Evolutionary conservation across 306 rosid genomes (phyloP).

Genomic region (Dryas alaskensis): DNA sequence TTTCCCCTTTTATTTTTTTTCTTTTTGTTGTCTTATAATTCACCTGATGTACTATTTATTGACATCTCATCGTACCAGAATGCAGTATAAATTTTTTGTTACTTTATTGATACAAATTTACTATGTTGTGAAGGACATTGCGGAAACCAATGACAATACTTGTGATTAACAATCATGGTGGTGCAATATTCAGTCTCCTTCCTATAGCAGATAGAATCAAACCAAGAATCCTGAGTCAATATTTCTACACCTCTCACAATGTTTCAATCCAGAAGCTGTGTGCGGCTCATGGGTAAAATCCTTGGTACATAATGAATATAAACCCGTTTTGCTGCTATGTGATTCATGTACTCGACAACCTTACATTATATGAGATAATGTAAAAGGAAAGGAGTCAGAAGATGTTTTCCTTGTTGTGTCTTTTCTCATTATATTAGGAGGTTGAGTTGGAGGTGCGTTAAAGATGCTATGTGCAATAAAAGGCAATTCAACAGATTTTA

Average conservation of each 20-base stretch:
- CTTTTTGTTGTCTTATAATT: neutral
- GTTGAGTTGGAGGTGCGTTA: neutral
- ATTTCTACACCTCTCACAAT: constrained; percentile 78
- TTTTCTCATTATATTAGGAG: neutral
- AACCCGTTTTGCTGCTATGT: neutral
- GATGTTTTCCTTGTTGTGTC: neutral
- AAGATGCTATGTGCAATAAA: neutral
- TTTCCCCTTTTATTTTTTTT: neutral
- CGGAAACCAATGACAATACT: constrained; percentile 89
- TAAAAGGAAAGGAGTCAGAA: neutral
- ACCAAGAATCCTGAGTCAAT: constrained; percentile 52
- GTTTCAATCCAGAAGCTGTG: constrained; percentile 64
- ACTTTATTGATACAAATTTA: constrained; percentile 21
- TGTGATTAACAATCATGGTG: constrained; percentile 87
- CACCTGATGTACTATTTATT: too few relatives aligned
- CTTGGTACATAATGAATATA: constrained; percentile 11
- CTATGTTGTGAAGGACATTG: constrained; percentile 47
- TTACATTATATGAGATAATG: neutral
- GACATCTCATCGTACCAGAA: too few relatives aligned
- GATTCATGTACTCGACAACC: neutral
- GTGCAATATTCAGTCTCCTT: constrained; percentile 90
- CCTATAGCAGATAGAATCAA: constrained; percentile 72
- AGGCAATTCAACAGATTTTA: neutral
- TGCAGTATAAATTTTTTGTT: neutral
- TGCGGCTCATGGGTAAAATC: constrained; percentile 76